Evolutionary conservation across 169 alveolate genomes (phyloP), one percentile per base, ranked within the genome.

Genomic region (Plasmodium gallinaceum): DNA sequence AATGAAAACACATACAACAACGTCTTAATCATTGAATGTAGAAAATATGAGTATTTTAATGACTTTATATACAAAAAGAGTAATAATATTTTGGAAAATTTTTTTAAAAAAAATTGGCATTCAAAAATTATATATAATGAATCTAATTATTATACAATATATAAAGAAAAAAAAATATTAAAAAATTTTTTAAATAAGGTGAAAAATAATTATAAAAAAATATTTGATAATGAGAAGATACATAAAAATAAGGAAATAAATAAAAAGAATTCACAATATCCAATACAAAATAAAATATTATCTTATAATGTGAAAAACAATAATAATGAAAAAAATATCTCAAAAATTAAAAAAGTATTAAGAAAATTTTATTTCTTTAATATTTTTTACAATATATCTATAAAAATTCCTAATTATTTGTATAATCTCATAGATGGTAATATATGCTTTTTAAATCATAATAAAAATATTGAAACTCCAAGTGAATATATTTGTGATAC

Each of bases 21-120:
- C 60, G 51, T 73, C 18, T 57, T 73, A 61, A 61, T 73, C 20
- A 57, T 73, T 8, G 87, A 73, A 61, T 73, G 87, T 57, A 73
- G 87, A n/a, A 69, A 37, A 9, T 12, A 73, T 7, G n/a, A 43
- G n/a, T 18, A 26, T 39, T 64, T 14, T 46, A 48, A 26, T 12
- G 51, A 54, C 20, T 54, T 16, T 20, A 7, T 18, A 20, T n/a
- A 45, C 18, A 51, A 73, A 57, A 73, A 54, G 6, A 39, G n/a
- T 6, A 32, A 20, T 26, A 1, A 18, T 22, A 32, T 54, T 16
- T 54, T 43, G 22, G 18, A 73, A 54, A 73, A 73, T 57, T 73
- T 73, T 57, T 43, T 73, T 8, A 73, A 73, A 73, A 18, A 60
- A 5, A 71, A 51, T 2, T 46, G 18, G 7, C 8, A 54, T 18